Evolutionary conservation across 108 stramenopile species (phyloP), one percentile per base, ranked within the genome.

Genomic region (Nitzschia putrida): DNA sequence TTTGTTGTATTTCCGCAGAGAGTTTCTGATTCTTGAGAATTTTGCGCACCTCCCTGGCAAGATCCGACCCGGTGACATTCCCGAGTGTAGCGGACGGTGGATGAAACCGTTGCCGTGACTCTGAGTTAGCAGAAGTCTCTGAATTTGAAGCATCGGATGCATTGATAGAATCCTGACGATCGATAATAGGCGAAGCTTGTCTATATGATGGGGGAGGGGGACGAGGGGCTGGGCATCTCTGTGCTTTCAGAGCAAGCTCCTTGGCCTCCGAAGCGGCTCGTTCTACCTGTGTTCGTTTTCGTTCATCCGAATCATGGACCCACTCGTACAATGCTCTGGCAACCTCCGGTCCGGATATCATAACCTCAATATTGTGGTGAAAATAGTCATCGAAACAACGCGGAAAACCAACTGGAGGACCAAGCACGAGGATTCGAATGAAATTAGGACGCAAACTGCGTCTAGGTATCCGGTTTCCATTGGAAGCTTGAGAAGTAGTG

Each of bases 281-380:
- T 58, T 84, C 68, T 13, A 88, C 83, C 59, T 88, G 81, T 2
- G 69, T 58, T 12, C 81, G 59, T 53, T 77, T 84, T 42, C 86
- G 58, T 26, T 78, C 80, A 25, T 84, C 76, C 39, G 64, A 55
- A 64, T 88, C 61, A 29, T 23, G 42, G 8, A 84, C 80, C 86
- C 86, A 88, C 51, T 76, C 68, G 24, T 64, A 42, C 37, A 88
- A 54, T 3, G 81, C 72, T 44, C 64, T 72, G 20, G 82, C 83
- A 22, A 86, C 83, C 59, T 89, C 85, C 16, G 82, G 83, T 0
- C 88, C 88, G 11, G 73, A 77, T 7, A 84, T 58, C 88, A 89
- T 89, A 13, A 76, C 56, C 71, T 89, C 88, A 41, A 89, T 83
- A 43, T 74, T 66, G 68, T 83, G 65, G 68, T 89, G 82, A 24